These are phyloP conservation scores for Apiospora arundinis DNA, from an alignment of 2,329 filamentous ascomycete species.

Conservation along the genomic window DNA sequence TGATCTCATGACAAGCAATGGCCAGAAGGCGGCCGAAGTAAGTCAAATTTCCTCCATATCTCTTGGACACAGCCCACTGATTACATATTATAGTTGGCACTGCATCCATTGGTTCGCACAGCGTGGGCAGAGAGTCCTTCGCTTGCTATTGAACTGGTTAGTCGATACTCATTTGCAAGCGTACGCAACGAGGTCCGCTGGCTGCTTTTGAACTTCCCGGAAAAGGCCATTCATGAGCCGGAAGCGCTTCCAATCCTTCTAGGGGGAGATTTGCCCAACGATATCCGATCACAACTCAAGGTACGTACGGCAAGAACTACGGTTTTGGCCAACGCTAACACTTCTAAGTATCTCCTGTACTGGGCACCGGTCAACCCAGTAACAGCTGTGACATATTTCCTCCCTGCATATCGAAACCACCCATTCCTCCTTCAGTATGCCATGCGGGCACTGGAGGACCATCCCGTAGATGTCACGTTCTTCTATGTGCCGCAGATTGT, in stretches of 20 bases:
- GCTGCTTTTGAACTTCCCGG: slow-evolving; percentile 81
- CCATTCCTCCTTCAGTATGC: slow-evolving; percentile 96
- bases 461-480: slow-evolving; percentile 96
- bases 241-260: slow-evolving; percentile 85
- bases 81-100: slow-evolving; percentile 50
- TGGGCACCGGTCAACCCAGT: slow-evolving; percentile 94
- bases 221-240: slow-evolving; percentile 80
- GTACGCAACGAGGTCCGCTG: slow-evolving; percentile 79
- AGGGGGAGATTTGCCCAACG: slow-evolving; percentile 74
- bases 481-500: slow-evolving; percentile 99
- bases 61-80: slow-evolving; percentile 25
- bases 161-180: slow-evolving; percentile 78
- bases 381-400: slow-evolving; percentile 90
- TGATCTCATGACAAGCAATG: slow-evolving; percentile 46
- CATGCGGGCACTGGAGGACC: slow-evolving; percentile 91
- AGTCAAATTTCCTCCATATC: slow-evolving; percentile 26
- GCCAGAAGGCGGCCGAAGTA: slow-evolving; percentile 50
- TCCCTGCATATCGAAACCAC: slow-evolving; percentile 89
- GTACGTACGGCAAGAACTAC: slow-evolving; percentile 48
- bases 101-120: slow-evolving; percentile 72
- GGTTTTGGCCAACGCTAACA: slow-evolving; percentile 34
- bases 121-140: slow-evolving; percentile 88
- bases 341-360: slow-evolving; percentile 78
- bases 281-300: slow-evolving; percentile 86
- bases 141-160: slow-evolving; percentile 84